Base-by-base conservation (phyloP, 208 protist species). In the Crithidia acanthocephali region DNA sequence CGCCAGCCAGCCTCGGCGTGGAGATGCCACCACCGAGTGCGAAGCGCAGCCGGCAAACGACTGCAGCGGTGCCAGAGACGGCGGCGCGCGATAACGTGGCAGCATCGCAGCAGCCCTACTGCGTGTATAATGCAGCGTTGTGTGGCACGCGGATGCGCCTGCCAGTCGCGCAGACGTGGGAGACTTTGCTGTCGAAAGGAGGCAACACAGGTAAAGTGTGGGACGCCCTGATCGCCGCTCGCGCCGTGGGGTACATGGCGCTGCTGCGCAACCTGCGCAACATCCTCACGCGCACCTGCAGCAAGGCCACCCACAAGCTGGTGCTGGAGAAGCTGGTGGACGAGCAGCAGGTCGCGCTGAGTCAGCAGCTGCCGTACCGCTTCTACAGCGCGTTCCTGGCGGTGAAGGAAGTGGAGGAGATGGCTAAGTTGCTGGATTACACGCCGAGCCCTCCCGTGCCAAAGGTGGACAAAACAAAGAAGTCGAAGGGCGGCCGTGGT, bases 261-360 rank as follows among this genome's bases (percentile, higher is more conserved):
- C 96, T 97, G 78, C 79, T 99, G 52, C 87, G 91, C 55, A 98
- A 98, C 73, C 59, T 98, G n/a, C 86, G 95, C n/a, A 98, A 98
- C 82, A 72, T 99, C 11, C 79, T 98, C 62, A 74, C 89, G 9
- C 82, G 80, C n/a, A 80, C 84, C 32, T 84, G 95, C 60, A 71
- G 57, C 15, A 42, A 71, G 0, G 45, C 40, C 3, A 88, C 96
- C 18, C 95, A 98, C 73, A 33, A 73, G 9, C 44, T 15, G 1
- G 58, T 97, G 27, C 44, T 89, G 35, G 42, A 50, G 13, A 76
- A 73, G 15, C 67, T 95, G 35, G 40, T 47, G 4, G 77, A 75
- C 15, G 87, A 92, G 60, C 85, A 90, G 47, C 71, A 93, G 51
- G 86, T 99, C 25, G 77, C 85, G 0, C 69, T 72, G 10, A 92